Evolutionary conservation across 73 alveolate genomes (phyloP), one percentile per base, ranked within the genome.

Genomic region (Tetrahymena thermophila): DNA sequence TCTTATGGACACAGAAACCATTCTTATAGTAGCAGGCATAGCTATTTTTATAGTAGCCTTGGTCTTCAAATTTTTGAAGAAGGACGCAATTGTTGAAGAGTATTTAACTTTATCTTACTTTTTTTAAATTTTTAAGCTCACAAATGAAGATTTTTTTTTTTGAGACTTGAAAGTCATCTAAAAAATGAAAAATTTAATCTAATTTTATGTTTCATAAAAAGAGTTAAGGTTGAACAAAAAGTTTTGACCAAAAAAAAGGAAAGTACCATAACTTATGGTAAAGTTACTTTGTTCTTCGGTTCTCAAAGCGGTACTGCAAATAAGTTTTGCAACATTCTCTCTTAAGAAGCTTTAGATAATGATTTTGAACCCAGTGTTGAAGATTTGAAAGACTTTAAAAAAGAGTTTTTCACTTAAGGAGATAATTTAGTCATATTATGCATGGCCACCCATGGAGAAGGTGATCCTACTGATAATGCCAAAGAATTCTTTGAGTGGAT

Each of bases 401-500:
- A 55, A 31, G 97, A 96, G 25, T 84, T 35, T 7, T 95, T 96
- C 50, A 85, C 93, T 85, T 50, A 35, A 23, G 43, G 95, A 31
- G 93, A 95, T 43, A 83, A 96, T 43, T 96, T 97, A 35, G 96
- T 95, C 56, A 93, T 97, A 16, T 37, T 97, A 35, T 94, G 97
- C n/a, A 89, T 96, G 85, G 97, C 99, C 1, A 97, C 99, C 83
- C 98, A 97, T 94, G 97, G 97, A 19, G 99, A 96, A 71, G 99
- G 99, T 42, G 99, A 96, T 4, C 99, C 99, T 23, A 96, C 98
- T 25, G 99, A 97, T 42, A 97, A 97, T 94, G 97, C 99, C 7
- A 96, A 94, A 44, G 95, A 97, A 56, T 94, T 97, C 94, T 57
- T 83, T 50, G 56, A 85, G 19, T 97, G 98, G 99, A 35, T 97